Percentiles rank a stretch among this genome's conserved stretches.
phyloP scores from a whole-genome alignment of 257 asterid genomes.

The Capsicum pubescens region DNA sequence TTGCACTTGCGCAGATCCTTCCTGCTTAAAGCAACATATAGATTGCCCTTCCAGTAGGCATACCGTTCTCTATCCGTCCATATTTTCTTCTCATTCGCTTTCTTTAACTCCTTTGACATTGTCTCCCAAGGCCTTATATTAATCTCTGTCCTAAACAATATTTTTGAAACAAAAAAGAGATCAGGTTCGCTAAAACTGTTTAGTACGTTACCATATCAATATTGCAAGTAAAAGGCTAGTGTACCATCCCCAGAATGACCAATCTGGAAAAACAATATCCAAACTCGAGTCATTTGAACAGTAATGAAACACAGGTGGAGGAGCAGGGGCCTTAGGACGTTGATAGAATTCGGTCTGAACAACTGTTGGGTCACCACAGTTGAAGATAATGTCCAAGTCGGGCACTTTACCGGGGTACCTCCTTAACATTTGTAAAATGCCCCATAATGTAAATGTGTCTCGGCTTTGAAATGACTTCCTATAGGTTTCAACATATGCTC shows the following conservation, averaged over 20 bases:
- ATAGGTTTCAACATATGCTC: conserved; percentile 42
- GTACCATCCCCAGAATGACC: conserved; percentile 44
- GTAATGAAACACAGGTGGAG: conserved; percentile 49
- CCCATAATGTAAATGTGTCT: conserved; percentile 48
- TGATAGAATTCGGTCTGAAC: conserved; percentile 13
- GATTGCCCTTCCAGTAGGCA: conserved; percentile 94
- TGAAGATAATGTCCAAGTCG: conserved; percentile 52
- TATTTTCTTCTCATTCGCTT: conserved; percentile 57
- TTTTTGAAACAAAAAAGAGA: background rate
- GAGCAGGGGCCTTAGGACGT: conserved; percentile 30
- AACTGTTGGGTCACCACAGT: conserved; percentile 47
- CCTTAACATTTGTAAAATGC: conserved; percentile 49
- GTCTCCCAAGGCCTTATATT: conserved; percentile 86
- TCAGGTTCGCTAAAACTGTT: background rate
- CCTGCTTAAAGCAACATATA: conserved; percentile 55
- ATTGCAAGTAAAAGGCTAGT: background rate
- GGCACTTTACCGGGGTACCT: conserved; percentile 49
- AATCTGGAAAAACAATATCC: conserved; percentile 51
- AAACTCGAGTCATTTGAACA: conserved; percentile 45
- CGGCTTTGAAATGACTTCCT: conserved; percentile 44
- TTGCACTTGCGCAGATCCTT: conserved; percentile 76
- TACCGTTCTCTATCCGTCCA: conserved; percentile 81
- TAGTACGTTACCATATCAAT: background rate
- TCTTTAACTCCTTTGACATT: conserved; percentile 51
- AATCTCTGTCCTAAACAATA: conserved; percentile 66